These are phyloP conservation scores for Pluteus cervinus DNA, from an alignment of 768 basidiomycete species.

Conservation along the genomic window DNA sequence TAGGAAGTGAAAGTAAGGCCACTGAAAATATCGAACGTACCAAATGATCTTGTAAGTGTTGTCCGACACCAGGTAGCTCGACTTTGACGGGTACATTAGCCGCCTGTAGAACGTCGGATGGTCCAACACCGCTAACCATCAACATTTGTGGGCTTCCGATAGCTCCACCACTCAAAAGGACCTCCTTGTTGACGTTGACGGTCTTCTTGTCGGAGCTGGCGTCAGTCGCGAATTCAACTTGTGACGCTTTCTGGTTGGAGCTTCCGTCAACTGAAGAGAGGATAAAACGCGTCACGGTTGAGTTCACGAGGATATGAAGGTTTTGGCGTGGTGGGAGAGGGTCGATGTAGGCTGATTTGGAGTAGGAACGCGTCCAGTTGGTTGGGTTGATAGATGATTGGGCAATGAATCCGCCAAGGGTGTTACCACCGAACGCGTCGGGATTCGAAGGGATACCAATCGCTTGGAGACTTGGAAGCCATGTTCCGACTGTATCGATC, in stretches of 20 bases:
- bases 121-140: slow-evolving; percentile 49
- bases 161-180: slow-evolving; percentile 45
- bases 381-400: slow-evolving; percentile 54
- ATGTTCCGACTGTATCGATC: slow-evolving; percentile 44
- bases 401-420: slow-evolving; percentile 47
- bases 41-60: slow-evolving; percentile 50
- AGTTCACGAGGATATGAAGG: slow-evolving; percentile 17
- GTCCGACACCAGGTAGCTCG: slow-evolving; percentile 48
- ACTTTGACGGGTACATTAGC: slow-evolving; percentile 34
- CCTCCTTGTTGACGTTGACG: slow-evolving; percentile 56
- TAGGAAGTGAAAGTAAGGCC: not conserved
- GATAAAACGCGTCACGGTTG: slow-evolving; percentile 48
- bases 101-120: slow-evolving; percentile 35
- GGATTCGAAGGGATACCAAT: slow-evolving; percentile 34
- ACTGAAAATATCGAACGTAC: slow-evolving; percentile 16
- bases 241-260: slow-evolving; percentile 7
- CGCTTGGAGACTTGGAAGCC: slow-evolving; percentile 44
- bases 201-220: slow-evolving; percentile 25
- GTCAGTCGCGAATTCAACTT: slow-evolving; percentile 40
- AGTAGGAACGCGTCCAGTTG: slow-evolving; percentile 61
- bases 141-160: slow-evolving; percentile 46
- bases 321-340: slow-evolving; percentile 17
- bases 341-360: slow-evolving; percentile 51
- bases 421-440: slow-evolving; percentile 41
- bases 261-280: too few relatives aligned